Evolutionary conservation across 148 eudicot species (phyloP), one percentile per base, ranked within the genome.

Genomic region (Chenopodium quinoa): DNA sequence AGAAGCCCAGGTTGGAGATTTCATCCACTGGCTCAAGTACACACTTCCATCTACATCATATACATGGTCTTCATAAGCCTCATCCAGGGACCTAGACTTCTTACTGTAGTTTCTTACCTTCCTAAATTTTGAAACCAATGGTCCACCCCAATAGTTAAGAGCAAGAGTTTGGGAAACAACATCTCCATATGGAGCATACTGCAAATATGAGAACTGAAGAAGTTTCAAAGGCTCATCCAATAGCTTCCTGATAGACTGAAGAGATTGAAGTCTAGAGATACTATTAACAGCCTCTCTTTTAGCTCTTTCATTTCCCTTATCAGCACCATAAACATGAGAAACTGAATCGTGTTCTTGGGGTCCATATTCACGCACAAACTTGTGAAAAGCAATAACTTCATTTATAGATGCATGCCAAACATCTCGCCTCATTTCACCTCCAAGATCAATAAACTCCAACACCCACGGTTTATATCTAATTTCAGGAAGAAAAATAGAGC

Each of bases 121-220:
- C 7, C 50, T 72, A 25, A 54, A 62, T 79, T 86, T 91, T 50
- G 88, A 79, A 67, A 86, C 84, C 50, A 90, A 44, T 67, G 94
- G 95, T 71, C 98, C 98, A 77, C 95, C 98, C 98, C 98, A 94
- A 81, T 82, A 93, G 80, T 84, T 90, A n/a, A 94, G 92, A 70
- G 98, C 98, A 63, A 94, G 91, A 80, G 97, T 86, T 90, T 94
- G 98, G 80, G 80, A 87, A 70, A 94, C 95, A 74, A 94, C 48
- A 44, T 89, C 94, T 44, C 97, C 98, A 79, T 84, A 88, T 13
- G 98, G 94, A 72, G 92, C 90, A 78, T 82, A 80, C 88, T 77
- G 90, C 77, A 93, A 79, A 85, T 88, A 90, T 40, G 98, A 89
- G 71, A 90, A 91, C 54, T 87, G 98, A 77, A 90, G 92, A 71